Percentiles rank a stretch among this genome's conserved stretches.
phyloP scores from a whole-genome alignment of 2,329 filamentous ascomycete species.

The Teratosphaeria viscida region DNA sequence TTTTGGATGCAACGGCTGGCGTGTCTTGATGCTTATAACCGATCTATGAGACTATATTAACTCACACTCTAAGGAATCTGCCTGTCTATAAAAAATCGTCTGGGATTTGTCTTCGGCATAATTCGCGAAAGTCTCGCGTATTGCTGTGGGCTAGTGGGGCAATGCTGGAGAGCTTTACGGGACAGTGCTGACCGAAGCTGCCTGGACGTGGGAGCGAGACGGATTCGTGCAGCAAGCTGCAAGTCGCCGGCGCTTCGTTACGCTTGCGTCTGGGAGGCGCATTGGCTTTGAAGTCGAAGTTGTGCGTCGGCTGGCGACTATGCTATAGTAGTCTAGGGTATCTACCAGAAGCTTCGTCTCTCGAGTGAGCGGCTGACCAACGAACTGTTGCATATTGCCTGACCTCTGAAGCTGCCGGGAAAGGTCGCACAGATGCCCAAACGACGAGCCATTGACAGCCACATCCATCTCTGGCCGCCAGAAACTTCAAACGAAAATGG shows the following conservation, averaged over 20 bases:
- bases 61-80: neutral
- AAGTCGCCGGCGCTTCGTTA: no score
- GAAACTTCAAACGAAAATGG: conserved; percentile 49
- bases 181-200: neutral
- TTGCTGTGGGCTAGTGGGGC: conserved; percentile 1
- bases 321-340: neutral
- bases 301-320: neutral
- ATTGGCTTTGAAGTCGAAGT: neutral
- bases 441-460: conserved; percentile 63
- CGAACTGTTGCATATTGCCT: neutral
- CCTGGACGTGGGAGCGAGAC: neutral
- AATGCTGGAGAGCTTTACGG: neutral
- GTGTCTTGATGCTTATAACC: neutral
- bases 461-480: conserved; percentile 77
- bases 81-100: neutral
- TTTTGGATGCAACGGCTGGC: neutral
- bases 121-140: neutral
- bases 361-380: neutral
- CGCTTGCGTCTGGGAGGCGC: neutral
- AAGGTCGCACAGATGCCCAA: conserved; percentile 13
- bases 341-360: neutral
- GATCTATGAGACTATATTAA: neutral
- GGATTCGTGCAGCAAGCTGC: no score
- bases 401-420: neutral
- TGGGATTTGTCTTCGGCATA: neutral